Evolutionary conservation across 257 asterid species (phyloP), one percentile per base, ranked within the genome.

Genomic region (Knoxia roxburghii): DNA sequence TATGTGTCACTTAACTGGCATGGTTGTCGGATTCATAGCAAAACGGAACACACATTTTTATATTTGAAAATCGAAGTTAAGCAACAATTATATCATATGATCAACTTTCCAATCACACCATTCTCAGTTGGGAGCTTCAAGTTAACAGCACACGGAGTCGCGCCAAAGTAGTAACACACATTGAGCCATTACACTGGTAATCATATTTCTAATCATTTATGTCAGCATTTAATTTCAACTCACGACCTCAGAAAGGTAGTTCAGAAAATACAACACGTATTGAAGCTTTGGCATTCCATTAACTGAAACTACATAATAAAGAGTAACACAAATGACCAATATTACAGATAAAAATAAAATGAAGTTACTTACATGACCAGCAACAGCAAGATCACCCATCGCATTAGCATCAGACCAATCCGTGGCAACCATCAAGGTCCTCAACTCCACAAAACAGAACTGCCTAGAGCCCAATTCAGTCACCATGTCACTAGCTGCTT

Each of bases 341-440:
- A 30, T n/a, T n/a, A n/a, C n/a, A n/a, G 1, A 18, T 48, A 6
- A 69, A 18, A 15, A 32, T 12, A 50, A 61, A 52, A 24, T 21
- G 26, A 21, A 41, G 1, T 41, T 2, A 78, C 91, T 79, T 74
- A 92, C 98, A 77, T 93, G 97, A 6, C 97, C 97, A 72, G 95
- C 99, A 65, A 93, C 66, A 24, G 99, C 89, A 61, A 93, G 96
- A 59, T 88, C 89, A 30, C 76, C 96, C 99, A 90, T 93, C 56
- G 89, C 85, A 14, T 60, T 70, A 49, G 79, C 64, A 80, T 93
- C 89, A 15, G 85, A 82, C 99, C 99, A 93, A 78, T 93, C 97
- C 73, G 99, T 84, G 55, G 99, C 99, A 62, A 93, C 96, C 99
- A 93, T 93, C 37, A 93, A 83, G 67, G 97, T 93, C 86, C 97